Evolutionary conservation across 495 filamentous ascomycete genomes (phyloP).

Genomic region (Astrothelium macrocarpum): DNA sequence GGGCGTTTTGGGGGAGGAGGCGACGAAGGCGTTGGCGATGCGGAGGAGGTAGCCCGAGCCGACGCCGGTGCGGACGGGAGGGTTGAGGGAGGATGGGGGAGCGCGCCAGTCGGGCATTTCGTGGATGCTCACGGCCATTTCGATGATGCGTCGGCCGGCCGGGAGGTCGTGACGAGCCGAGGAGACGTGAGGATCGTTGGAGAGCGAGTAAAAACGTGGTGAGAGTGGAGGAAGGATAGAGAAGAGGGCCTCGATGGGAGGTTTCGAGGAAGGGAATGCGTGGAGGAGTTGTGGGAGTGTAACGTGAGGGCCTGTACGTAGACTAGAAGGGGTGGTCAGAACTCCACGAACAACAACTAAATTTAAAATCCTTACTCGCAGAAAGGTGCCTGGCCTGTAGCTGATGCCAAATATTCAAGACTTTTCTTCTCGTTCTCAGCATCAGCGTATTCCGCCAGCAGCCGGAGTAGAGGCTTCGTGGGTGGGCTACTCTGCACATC

Average conservation of each 20-base stretch:
- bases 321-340: conserved; percentile 22
- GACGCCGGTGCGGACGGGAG: conserved; percentile 30
- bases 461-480: conserved; percentile 74
- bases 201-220: conserved; percentile 97
- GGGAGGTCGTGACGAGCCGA: conserved; percentile 56
- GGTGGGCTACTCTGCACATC: conserved; percentile 90
- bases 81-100: background rate
- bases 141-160: conserved; percentile 69
- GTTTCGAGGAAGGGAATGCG: conserved; percentile 86
- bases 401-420: conserved; percentile 71
- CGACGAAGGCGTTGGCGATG: conserved; percentile 51
- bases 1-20: background rate
- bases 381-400: conserved; percentile 87
- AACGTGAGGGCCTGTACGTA: conserved; percentile 80
- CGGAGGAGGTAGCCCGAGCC: conserved; percentile 71
- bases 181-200: conserved; percentile 85
- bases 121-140: conserved; percentile 91
- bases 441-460: conserved; percentile 75
- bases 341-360: background rate
- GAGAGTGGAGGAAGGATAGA: conserved; percentile 76
- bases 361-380: conserved; percentile 48
- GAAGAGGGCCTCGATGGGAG: conserved; percentile 71
- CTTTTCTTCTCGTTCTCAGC: conserved; percentile 80
- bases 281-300: conserved; percentile 74
- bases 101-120: conserved; percentile 71